Evolutionary conservation across 768 basidiomycete genomes (phyloP).

Genomic region (Phanerochaete carnosa): DNA sequence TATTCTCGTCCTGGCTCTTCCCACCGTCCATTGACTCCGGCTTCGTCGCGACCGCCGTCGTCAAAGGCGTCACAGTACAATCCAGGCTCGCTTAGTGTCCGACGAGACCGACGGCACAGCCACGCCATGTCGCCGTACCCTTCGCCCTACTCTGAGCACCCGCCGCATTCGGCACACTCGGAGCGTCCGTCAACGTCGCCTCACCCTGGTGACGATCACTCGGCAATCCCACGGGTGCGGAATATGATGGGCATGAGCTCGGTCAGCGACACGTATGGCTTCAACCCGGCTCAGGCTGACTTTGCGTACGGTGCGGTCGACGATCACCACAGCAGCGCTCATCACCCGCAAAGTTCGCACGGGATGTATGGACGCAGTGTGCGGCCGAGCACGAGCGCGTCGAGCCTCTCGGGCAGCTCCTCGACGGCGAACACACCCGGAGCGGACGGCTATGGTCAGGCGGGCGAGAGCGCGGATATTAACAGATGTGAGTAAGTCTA

Average conservation of each 20-base stretch:
- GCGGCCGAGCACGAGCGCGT: constrained; percentile 76
- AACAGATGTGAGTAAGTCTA: constrained; percentile 70
- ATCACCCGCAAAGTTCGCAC: constrained; percentile 16
- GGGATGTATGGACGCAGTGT: constrained; percentile 40
- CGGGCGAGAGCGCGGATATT: constrained; percentile 66
- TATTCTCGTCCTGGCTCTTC: constrained; percentile 74
- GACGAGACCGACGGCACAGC: constrained; percentile 74
- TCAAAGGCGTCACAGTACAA: constrained; percentile 57
- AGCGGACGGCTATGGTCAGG: constrained; percentile 51
- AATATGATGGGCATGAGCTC: constrained; percentile 83
- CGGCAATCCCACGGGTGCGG: constrained; percentile 67
- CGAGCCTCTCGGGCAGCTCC: constrained; percentile 74
- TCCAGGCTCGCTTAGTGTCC: constrained; percentile 58
- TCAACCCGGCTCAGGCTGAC: constrained; percentile 66
- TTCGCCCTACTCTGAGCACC: constrained; percentile 68
- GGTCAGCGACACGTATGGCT: constrained; percentile 61
- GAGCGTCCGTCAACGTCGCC: constrained; percentile 72
- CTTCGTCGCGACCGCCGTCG: constrained; percentile 64
- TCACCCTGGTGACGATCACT: constrained; percentile 43
- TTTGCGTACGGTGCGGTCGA: constrained; percentile 75
- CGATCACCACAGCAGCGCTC: constrained; percentile 22
- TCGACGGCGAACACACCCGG: constrained; percentile 82
- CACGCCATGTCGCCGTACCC: constrained; percentile 89
- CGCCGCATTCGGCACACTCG: constrained; percentile 34
- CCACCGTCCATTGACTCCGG: constrained; percentile 54